Percentiles rank a stretch among this genome's conserved stretches.
These are phyloP conservation scores for Boletus huronensis DNA, from an alignment of 768 basidiomycete species.

Conservation along the genomic window DNA sequence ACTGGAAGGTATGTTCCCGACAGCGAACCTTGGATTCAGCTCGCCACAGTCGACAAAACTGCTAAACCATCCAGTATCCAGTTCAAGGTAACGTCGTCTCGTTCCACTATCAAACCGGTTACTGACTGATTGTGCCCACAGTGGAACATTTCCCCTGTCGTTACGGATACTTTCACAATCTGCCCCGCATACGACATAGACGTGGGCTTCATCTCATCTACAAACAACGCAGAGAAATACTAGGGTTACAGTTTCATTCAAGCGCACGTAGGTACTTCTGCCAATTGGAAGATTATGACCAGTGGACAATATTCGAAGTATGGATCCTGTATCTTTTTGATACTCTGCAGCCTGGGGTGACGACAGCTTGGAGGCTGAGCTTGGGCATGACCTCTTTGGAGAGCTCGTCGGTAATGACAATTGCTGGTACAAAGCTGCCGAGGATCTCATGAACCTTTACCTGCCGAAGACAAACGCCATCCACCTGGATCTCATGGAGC, in stretches of 20 bases:
- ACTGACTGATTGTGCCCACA: background rate
- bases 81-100: background rate
- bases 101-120: background rate
- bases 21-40: background rate
- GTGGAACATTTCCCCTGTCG: background rate
- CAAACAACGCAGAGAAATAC: background rate
- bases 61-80: background rate
- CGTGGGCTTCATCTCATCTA: background rate
- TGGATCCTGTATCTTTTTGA: background rate
- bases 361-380: background rate
- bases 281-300: background rate
- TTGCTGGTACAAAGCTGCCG: background rate
- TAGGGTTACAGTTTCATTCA: background rate
- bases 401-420: background rate
- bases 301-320: background rate
- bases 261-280: background rate
- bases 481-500: background rate
- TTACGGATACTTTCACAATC: background rate
- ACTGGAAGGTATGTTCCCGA: background rate
- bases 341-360: background rate
- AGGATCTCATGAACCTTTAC: background rate
- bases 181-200: background rate
- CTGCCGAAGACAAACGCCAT: background rate
- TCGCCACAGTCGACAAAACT: background rate
- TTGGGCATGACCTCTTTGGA: background rate